phyloP scores from a whole-genome alignment of 306 rosid genomes.

The Psophocarpus tetragonolobus region DNA sequence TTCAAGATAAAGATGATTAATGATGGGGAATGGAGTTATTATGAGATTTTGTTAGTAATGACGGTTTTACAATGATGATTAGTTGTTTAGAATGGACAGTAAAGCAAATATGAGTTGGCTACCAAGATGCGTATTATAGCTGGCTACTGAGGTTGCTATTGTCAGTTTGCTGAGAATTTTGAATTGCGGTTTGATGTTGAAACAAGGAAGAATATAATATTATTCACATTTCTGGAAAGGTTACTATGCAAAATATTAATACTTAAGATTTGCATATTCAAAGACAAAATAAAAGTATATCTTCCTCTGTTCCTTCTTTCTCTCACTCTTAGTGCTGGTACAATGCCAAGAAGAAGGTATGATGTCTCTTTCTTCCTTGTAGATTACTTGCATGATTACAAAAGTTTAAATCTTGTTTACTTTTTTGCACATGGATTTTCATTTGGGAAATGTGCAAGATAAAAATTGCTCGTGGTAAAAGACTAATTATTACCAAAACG shows the following conservation, averaged over 20 bases:
- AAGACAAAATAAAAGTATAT: neutral
- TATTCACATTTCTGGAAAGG: neutral
- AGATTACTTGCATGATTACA: neutral
- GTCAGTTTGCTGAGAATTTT: neutral
- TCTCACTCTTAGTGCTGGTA: neutral
- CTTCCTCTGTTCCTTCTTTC: neutral
- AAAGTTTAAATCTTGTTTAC: neutral
- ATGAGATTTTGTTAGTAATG: neutral
- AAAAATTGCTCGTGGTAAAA: neutral
- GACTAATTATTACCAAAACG: too few relatives aligned
- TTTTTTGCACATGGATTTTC: neutral
- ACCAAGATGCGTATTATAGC: neutral
- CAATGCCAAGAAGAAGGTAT: neutral
- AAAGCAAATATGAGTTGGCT: neutral
- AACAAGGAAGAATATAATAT: neutral
- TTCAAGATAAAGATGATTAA: neutral
- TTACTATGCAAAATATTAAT: neutral
- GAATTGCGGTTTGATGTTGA: neutral
- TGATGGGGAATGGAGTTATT: neutral
- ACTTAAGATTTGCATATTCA: neutral
- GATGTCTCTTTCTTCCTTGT: neutral
- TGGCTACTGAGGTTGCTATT: neutral
- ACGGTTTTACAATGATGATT: neutral
- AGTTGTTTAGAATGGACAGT: neutral
- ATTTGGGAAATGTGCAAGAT: neutral